These are phyloP conservation scores for Globisporangium viniferum DNA, from an alignment of 352 stramenopile genomes.

Conservation along the genomic window DNA sequence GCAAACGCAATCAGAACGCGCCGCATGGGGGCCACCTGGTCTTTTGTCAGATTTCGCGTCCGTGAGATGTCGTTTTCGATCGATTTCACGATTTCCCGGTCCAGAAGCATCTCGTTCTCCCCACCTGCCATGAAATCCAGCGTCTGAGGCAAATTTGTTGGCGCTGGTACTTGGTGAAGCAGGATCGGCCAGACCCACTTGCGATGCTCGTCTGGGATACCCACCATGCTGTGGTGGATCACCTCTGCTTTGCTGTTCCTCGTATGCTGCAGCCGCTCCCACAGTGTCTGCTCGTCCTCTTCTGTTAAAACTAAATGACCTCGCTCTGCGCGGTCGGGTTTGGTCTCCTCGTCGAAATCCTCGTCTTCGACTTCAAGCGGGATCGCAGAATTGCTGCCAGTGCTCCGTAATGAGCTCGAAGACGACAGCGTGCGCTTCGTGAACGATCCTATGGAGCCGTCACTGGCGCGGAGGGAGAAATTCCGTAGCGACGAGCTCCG, in stretches of 20 bases:
- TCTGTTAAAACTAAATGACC: neutral
- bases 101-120: conserved; percentile 46
- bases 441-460: conserved; percentile 31
- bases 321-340: neutral
- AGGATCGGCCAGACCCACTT: conserved; percentile 74
- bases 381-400: conserved; percentile 30
- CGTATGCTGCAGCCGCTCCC: conserved; percentile 38
- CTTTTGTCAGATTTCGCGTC: conserved; percentile 53
- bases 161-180: conserved; percentile 39
- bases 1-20: conserved; percentile 75
- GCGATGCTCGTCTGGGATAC: conserved; percentile 62
- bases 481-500: conserved; percentile 58
- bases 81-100: conserved; percentile 67
- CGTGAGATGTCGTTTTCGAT: conserved; percentile 82
- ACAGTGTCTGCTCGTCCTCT: conserved; percentile 35
- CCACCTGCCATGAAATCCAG: conserved; percentile 21
- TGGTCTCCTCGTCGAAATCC: conserved; percentile 15
- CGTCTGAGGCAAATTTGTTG: conserved; percentile 32
- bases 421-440: conserved; percentile 50
- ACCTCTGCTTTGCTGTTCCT: conserved; percentile 27
- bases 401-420: conserved; percentile 54
- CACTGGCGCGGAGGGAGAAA: conserved; percentile 39
- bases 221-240: conserved; percentile 40
- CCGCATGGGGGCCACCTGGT: conserved; percentile 56
- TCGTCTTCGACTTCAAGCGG: conserved; percentile 19